phyloP scores from a whole-genome alignment of 495 filamentous ascomycete genomes.

The Copromyces sp. region DNA sequence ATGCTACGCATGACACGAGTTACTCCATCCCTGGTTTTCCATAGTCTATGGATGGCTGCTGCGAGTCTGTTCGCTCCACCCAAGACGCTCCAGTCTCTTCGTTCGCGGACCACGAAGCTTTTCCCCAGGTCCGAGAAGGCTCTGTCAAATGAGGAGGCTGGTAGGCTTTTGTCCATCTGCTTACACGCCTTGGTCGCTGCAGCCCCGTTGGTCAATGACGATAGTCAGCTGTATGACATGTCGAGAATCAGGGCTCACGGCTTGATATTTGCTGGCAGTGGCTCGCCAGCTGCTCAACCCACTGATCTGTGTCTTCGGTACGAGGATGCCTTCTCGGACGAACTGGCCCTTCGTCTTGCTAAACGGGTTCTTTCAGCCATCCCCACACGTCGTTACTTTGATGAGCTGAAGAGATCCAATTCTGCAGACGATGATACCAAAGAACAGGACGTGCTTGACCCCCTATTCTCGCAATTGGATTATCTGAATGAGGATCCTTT shows the following conservation, averaged over 20 bases:
- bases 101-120: slow-evolving; percentile 30
- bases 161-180: slow-evolving; percentile 41
- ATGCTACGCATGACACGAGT: slow-evolving; percentile 42
- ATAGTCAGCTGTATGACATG: slow-evolving; percentile 37
- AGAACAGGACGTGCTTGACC: slow-evolving; percentile 34
- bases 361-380: slow-evolving; percentile 42
- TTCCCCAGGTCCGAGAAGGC: slow-evolving; percentile 26
- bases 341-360: slow-evolving; percentile 40
- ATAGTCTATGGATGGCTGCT: slow-evolving; percentile 69
- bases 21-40: slow-evolving; percentile 49
- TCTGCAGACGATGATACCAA: slow-evolving; percentile 10
- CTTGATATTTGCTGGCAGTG: slow-evolving; percentile 26
- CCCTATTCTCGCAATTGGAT: slow-evolving; percentile 39
- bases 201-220: slow-evolving; percentile 36
- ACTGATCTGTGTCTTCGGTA: slow-evolving; percentile 41
- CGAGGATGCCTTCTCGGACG: slow-evolving; percentile 45
- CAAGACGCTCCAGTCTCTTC: slow-evolving; percentile 37
- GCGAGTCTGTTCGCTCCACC: slow-evolving; percentile 59
- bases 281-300: slow-evolving; percentile 27
- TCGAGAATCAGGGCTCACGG: slow-evolving; percentile 42
- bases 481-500: slow-evolving; percentile 30
- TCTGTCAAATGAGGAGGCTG: slow-evolving; percentile 36
- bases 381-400: slow-evolving; percentile 34
- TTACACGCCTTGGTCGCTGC: slow-evolving; percentile 43
- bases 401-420: slow-evolving; percentile 29